Evolutionary conservation across 2,329 filamentous ascomycete genomes (phyloP).

Genomic region (Aspergillus thermomutatus): DNA sequence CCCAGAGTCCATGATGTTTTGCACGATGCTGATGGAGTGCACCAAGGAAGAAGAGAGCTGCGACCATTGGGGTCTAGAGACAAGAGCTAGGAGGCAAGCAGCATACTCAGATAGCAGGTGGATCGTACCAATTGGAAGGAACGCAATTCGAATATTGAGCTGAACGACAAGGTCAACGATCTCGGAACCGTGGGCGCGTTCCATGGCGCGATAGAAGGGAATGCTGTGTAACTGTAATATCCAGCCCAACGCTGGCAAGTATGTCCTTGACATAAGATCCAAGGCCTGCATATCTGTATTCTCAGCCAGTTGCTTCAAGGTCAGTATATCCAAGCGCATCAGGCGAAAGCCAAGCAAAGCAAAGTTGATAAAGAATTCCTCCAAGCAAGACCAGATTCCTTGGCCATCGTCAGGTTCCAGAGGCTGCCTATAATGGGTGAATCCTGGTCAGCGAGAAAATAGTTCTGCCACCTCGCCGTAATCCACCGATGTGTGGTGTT

Average conservation of each 20-base stretch:
- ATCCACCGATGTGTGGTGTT: background rate
- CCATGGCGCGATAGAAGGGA: constrained; percentile 37
- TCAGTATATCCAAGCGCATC: constrained; percentile 36
- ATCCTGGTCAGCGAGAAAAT: constrained; percentile 1
- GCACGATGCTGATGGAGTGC: constrained; percentile 20
- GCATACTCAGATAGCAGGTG: constrained; percentile 28
- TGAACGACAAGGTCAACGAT: constrained; percentile 25
- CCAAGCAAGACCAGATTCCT: constrained; percentile 30
- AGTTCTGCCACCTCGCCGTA: background rate
- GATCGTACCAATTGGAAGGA: constrained; percentile 24
- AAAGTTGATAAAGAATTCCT: constrained; percentile 41
- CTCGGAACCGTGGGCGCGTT: constrained; percentile 27
- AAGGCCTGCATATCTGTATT: constrained; percentile 25
- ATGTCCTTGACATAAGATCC: constrained; percentile 32
- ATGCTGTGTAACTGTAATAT: constrained; percentile 31
- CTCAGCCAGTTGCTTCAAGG: constrained; percentile 27
- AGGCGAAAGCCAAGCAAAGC: constrained; percentile 41
- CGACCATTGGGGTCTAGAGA: constrained; percentile 23
- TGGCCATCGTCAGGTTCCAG: constrained; percentile 31
- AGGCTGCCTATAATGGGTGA: constrained; percentile 20
- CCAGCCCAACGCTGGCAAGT: constrained; percentile 35
- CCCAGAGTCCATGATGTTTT: constrained; percentile 29
- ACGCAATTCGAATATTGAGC: constrained; percentile 27
- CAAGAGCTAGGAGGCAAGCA: constrained; percentile 24
- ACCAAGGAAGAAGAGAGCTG: constrained; percentile 23